Evolutionary conservation across 129 eudicot genomes (phyloP), one percentile per base, ranked within the genome.

Genomic region (Calendula officinalis): DNA sequence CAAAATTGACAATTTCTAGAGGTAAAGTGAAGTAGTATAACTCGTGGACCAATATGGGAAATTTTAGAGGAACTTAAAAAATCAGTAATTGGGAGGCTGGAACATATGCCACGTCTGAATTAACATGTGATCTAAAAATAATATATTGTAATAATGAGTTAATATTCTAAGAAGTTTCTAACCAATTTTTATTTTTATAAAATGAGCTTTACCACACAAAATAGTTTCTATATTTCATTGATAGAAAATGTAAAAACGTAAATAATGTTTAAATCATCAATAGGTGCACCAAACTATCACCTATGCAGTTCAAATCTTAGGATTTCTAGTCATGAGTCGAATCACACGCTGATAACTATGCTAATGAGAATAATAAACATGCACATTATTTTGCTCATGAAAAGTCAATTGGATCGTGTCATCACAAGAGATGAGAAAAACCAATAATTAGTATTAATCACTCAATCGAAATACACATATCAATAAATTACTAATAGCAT

Each of bases 51-150:
- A 16, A 34, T 9, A 37, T 36, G 11, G 30, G 60, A 13, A 9
- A 47, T 39, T 47, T 3, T 49, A 34, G 66, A 39, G 53, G 61
- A 34, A 61, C 30, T 14, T 14, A 62, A 43, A 71, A 2, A 41
- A 61, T 35, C 42, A 71, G 64, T 43, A 7, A 45, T 46, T 69
- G 38, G 53, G 68, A 75, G 84, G 75, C 60, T 67, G 37, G 51
- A 60, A 70, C 22, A 48, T 43, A 60, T 35, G 72, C 80, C 78
- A 80, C 84, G 78, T 30, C 36, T 48, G 27, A 64, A 45, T 27
- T 16, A 73, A 12, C 58, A 0, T 63, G 65, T 72, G 77, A 53
- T 42, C 47, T 22, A 7, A 48, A 14, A 48, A 47, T 13, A n/a
- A 46, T 6, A 46, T 46, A 11, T 46, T 46, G 52, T 13, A n/a